These are phyloP conservation scores for Iris pallida DNA, from an alignment of 116 monocot species.

Conservation along the genomic window DNA sequence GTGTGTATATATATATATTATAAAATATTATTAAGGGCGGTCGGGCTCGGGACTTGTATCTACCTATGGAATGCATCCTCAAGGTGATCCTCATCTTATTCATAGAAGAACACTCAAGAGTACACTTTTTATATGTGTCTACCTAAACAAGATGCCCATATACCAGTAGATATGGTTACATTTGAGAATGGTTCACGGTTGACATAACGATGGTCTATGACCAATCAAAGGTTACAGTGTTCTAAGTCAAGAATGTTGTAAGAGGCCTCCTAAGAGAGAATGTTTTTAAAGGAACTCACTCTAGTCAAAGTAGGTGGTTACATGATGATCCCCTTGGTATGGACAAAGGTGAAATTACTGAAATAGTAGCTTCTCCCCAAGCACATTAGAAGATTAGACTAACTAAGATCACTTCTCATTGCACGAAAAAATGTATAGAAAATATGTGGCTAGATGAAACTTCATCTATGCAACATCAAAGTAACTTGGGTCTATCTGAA, in stretches of 20 bases:
- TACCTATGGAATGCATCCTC: too few relatives aligned
- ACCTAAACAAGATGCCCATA: conserved; percentile 5
- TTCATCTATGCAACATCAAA: conserved; percentile 28
- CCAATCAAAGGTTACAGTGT: conserved; percentile 10
- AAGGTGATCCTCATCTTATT: too few relatives aligned
- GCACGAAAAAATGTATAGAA: conserved; percentile 19
- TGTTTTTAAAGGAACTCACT: conserved; percentile 13
- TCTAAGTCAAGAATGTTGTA: conserved; percentile 14
- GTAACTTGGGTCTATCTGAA: conserved; percentile 12
- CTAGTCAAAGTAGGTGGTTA: conserved; percentile 15
- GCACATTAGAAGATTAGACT: conserved; percentile 7
- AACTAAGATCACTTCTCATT: conserved; percentile 9
- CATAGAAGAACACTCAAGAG: too few relatives aligned
- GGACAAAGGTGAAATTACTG: conserved; percentile 47
- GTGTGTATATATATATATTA: too few relatives aligned
- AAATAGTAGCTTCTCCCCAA: conserved; percentile 22
- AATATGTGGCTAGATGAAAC: conserved; percentile 27
- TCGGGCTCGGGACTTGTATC: too few relatives aligned
- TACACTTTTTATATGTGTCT: too few relatives aligned
- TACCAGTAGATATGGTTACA: not conserved
- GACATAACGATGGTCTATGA: conserved; percentile 13
- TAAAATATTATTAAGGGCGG: too few relatives aligned
- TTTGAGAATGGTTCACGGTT: conserved; percentile 17
- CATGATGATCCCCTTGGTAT: conserved; percentile 29
- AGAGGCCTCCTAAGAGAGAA: conserved; percentile 23